These are phyloP conservation scores for Aspergillus sp. DNA, from an alignment of 2,329 filamentous ascomycete genomes.

Conservation along the genomic window DNA sequence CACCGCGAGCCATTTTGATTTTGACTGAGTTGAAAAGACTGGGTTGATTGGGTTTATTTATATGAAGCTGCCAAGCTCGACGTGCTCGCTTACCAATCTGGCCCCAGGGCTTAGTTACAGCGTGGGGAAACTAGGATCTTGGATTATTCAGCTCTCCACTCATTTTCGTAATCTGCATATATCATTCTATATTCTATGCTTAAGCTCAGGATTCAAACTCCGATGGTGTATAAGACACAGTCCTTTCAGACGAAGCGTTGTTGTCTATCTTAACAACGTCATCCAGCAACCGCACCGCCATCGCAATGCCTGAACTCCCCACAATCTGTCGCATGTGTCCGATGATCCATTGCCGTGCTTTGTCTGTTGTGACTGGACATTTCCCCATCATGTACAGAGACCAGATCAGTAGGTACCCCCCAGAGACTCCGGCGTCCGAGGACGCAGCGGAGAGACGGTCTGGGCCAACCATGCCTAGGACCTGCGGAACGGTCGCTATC, in stretches of 20 bases:
- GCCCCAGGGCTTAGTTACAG: too few species aligned
- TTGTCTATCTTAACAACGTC: constrained; percentile 14
- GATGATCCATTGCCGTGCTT: constrained; percentile 18
- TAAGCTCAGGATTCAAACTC: too few species aligned
- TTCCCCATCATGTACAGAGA: constrained; percentile 18
- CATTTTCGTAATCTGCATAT: too few species aligned
- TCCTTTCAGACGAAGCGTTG: too few species aligned
- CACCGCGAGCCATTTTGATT: neutral
- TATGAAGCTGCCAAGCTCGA: too few species aligned
- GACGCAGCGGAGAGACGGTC: neutral
- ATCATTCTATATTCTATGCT: too few species aligned
- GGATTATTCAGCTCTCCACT: too few species aligned
- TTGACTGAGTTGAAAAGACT: too few species aligned
- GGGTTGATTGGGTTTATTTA: too few species aligned
- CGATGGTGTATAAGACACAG: too few species aligned
- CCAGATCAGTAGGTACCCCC: constrained; percentile 19
- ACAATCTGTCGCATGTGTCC: constrained; percentile 13
- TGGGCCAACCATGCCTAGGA: constrained; percentile 13
- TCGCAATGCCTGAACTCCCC: constrained; percentile 4
- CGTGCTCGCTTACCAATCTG: too few species aligned
- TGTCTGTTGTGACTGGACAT: neutral
- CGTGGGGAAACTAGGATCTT: too few species aligned
- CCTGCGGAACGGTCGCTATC: constrained; percentile 23
- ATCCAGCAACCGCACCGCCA: constrained; percentile 16
- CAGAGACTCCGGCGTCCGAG: constrained; percentile 10